Conservation (phyloP, 768 basidiomycete species). For the Pseudohyphozyma bogoriensis region DNA sequence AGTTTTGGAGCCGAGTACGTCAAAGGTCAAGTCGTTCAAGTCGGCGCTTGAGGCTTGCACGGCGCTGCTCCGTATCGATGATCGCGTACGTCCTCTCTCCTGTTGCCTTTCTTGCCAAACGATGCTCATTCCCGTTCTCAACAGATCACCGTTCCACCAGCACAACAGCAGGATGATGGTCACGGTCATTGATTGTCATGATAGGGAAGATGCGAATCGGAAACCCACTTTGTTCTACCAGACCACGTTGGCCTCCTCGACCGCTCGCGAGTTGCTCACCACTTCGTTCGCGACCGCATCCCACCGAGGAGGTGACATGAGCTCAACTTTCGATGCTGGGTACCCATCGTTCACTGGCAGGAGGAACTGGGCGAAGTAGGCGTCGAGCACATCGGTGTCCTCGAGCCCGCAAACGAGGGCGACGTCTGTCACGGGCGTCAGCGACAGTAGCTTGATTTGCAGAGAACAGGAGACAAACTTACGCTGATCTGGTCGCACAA, state of each 20-base stretch:
- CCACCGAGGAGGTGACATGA: slow-evolving; percentile 20
- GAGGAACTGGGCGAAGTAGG: slow-evolving; percentile 29
- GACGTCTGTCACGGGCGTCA: slow-evolving; percentile 17
- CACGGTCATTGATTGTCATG: slow-evolving; percentile 29
- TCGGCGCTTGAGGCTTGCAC: slow-evolving; percentile 95
- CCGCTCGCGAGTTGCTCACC: not conserved
- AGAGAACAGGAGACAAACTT: not conserved
- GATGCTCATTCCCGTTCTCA: not conserved
- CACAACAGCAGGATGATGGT: slow-evolving; percentile 24
- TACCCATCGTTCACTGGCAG: slow-evolving; percentile 18
- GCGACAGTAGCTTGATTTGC: not conserved
- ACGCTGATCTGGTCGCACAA: slow-evolving; percentile 33
- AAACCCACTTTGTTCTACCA: too few relatives aligned
- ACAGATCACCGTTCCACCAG: slow-evolving; percentile 29
- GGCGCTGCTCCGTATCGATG: slow-evolving; percentile 80
- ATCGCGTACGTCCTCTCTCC: slow-evolving; percentile 9
- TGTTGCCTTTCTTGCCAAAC: not conserved
- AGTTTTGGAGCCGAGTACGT: slow-evolving; percentile 68
- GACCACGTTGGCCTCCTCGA: too few relatives aligned
- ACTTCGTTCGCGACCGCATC: slow-evolving; percentile 4
- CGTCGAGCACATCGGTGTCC: slow-evolving; percentile 27
- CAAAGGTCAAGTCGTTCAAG: slow-evolving; percentile 75
- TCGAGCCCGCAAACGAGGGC: slow-evolving; percentile 28
- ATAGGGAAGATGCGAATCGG: too few relatives aligned
- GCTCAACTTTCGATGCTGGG: slow-evolving; percentile 2